Conservation (phyloP, 2,329 filamentous ascomycete species). For the Pseudocercospora eumusae region DNA sequence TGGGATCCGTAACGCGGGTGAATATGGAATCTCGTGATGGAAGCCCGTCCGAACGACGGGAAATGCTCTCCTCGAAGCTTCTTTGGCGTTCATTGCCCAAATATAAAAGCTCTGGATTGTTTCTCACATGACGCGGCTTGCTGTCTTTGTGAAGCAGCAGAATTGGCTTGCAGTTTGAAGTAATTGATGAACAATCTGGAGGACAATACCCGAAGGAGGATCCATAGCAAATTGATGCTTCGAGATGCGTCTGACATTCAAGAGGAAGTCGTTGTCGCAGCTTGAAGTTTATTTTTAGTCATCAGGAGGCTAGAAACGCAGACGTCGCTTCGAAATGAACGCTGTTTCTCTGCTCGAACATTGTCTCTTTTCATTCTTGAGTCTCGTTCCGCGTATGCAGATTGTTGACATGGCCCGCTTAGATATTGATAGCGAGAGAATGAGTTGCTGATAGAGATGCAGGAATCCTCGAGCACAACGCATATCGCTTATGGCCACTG, state of each 20-base stretch:
- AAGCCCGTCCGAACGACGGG: conserved; percentile 6
- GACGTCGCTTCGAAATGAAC: background rate
- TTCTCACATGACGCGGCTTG: background rate
- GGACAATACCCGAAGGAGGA: background rate
- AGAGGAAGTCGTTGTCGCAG: background rate
- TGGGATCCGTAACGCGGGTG: background rate
- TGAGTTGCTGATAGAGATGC: background rate
- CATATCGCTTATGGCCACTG: background rate
- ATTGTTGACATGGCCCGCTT: background rate
- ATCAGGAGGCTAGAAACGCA: background rate
- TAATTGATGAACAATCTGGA: background rate
- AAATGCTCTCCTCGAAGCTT: background rate
- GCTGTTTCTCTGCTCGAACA: background rate
- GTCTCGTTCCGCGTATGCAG: background rate
- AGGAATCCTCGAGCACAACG: background rate
- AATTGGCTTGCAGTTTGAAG: background rate
- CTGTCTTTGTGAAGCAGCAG: background rate
- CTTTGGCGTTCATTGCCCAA: background rate
- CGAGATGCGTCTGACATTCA: background rate
- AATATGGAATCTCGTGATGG: background rate
- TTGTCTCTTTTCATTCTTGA: background rate
- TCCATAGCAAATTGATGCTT: background rate
- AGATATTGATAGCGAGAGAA: background rate
- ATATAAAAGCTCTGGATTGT: background rate
- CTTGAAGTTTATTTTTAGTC: conserved; percentile 7